phyloP scores from a whole-genome alignment of 768 basidiomycete species.

The Fomitopsis pulvina region DNA sequence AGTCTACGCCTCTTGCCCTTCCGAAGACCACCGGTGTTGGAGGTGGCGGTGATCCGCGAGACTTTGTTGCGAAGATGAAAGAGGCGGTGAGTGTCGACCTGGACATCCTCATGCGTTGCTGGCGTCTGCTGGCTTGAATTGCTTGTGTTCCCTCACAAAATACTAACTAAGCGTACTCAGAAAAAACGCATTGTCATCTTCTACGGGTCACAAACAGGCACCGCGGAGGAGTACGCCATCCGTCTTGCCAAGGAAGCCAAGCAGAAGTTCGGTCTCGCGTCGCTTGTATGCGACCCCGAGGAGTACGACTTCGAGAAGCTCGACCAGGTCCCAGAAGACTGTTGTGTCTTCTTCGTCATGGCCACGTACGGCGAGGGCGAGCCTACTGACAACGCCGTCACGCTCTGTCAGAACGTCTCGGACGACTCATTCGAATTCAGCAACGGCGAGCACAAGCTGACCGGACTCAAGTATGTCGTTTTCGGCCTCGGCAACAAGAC shows the following conservation, averaged over 20 bases:
- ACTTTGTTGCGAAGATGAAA: constrained; percentile 94
- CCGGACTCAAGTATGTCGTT: constrained; percentile 89
- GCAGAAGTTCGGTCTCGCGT: constrained; percentile 89
- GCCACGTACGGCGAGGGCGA: constrained; percentile 99
- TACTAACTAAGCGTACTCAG: constrained; percentile 31
- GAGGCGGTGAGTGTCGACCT: constrained; percentile 59
- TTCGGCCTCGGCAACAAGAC: constrained; percentile 91
- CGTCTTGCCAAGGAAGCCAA: constrained; percentile 98
- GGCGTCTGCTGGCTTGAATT: too few species aligned
- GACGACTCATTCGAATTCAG: constrained; percentile 86
- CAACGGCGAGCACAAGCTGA: constrained; percentile 66
- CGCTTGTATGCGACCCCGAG: constrained; percentile 96
- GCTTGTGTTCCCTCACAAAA: constrained; percentile 4
- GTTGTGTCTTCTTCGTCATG: constrained; percentile 89
- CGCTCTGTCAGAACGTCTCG: constrained; percentile 86
- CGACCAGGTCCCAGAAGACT: constrained; percentile 83
- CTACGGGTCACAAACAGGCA: constrained; percentile 98
- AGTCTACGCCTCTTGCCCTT: constrained; percentile 38
- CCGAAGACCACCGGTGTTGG: constrained; percentile 34
- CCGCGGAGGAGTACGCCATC: constrained; percentile 96
- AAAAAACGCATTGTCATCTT: constrained; percentile 97
- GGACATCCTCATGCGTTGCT: too few species aligned
- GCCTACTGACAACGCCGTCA: constrained; percentile 95
- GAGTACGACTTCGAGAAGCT: constrained; percentile 98
- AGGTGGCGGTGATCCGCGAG: constrained; percentile 84